Evolutionary conservation across 768 basidiomycete genomes (phyloP).

Genomic region (Sistotremastrum niveocremeum): DNA sequence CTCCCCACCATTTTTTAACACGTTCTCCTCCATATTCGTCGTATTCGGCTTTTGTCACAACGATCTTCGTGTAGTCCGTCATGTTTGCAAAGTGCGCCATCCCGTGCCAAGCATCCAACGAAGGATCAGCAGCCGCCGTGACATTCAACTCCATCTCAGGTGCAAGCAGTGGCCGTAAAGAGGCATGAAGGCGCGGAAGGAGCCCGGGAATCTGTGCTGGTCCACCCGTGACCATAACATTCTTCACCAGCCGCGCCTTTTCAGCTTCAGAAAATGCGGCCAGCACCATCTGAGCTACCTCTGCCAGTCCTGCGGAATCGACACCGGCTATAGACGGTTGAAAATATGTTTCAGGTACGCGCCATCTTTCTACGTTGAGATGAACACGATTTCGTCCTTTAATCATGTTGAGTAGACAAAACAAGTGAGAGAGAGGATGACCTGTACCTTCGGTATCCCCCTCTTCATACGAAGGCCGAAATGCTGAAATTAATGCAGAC

Average conservation of each 20-base stretch:
- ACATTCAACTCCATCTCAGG: conserved; percentile 66
- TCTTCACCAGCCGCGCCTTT: conserved; percentile 67
- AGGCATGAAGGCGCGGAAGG: conserved; percentile 46
- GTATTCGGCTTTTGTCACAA: conserved; percentile 70
- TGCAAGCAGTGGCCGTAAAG: conserved; percentile 74
- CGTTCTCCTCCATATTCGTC: conserved; percentile 84
- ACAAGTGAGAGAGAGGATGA: neutral
- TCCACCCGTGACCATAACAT: conserved; percentile 81
- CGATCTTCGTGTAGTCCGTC: conserved; percentile 22
- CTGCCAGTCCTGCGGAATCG: conserved; percentile 89
- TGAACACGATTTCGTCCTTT: conserved; percentile 66
- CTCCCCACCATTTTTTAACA: conserved; percentile 82
- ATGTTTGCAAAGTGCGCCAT: conserved; percentile 53
- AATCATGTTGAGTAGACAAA: neutral
- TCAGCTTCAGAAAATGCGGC: conserved; percentile 54
- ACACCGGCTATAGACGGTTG: conserved; percentile 89
- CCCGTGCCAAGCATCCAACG: conserved; percentile 79
- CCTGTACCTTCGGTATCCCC: conserved; percentile 48
- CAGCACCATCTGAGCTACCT: conserved; percentile 77
- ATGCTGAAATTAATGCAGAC: conserved; percentile 77
- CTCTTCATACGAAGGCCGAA: conserved; percentile 68
- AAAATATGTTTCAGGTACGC: conserved; percentile 88
- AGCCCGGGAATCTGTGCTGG: conserved; percentile 67
- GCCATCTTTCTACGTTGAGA: conserved; percentile 79
- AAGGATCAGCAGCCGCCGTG: conserved; percentile 47